Base-by-base conservation (phyloP, 331 rosid species). In the Acacia concinna region DNA sequence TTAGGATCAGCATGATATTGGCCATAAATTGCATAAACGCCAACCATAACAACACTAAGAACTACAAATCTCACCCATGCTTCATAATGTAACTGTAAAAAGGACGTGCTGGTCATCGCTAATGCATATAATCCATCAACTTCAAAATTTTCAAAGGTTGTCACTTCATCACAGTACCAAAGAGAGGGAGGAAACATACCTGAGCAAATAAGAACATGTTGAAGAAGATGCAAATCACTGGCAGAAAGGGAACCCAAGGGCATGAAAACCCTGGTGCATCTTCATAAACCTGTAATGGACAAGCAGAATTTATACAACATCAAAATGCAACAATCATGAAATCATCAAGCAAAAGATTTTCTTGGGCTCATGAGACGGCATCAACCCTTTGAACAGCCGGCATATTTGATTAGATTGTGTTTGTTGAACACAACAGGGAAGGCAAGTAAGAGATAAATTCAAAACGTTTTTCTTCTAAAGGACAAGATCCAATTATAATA, bases 151-250 rank as follows among this genome's bases (percentile, higher is more conserved):
- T 28, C 11, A 56, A 23, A 56, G 32, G 6, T n/a, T 9, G 21
- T 54, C 8, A 5, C 17, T 23, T 23, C 63, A 59, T 27, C 34
- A 27, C 5, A 23, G 30, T 6, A 20, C 28, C 75, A 44, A 2
- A 31, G 71, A 46, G 76, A 46, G 51, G 52, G 40, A 15, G 11
- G 57, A 44, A 28, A 68, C 64, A 63, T 88, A 91, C 99, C 97
- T 96, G 99, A 38, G 89, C 99, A 79, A 93, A 96, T 72, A 91
- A 85, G 86, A 93, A 93, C 92, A 91, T 84, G 94, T 91, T 96
- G 81, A 96, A 93, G 85, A 96, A 91, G 77, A 96, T 91, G 97
- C 97, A 91, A 77, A 90, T 51, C 31, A 74, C 78, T 18, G 99
- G 99, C 62, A 96, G 85, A 85, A 81, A 14, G 66, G 98, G 97